Percentiles rank a stretch among this genome's conserved stretches.
Evolutionary conservation across 768 basidiomycete genomes (phyloP).

Genomic region (Lactifluus hygrophoroides): DNA sequence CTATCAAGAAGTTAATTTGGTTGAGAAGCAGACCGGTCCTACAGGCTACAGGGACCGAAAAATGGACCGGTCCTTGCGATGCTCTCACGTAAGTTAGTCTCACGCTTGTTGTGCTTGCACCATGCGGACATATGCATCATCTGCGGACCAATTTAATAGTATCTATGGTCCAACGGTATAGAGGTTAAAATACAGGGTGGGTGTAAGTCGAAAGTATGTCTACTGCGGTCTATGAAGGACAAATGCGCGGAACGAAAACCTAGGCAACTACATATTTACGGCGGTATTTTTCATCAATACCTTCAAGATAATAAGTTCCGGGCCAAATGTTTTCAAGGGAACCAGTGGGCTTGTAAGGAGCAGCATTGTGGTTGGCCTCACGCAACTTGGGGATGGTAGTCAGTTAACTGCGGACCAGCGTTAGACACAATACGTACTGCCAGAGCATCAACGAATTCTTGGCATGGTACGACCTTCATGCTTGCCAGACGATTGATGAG

Average conservation of each 20-base stretch:
- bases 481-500: constrained; percentile 64
- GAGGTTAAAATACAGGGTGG: constrained; percentile 7
- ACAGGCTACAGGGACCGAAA: too few relatives aligned
- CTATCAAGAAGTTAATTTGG: too few relatives aligned
- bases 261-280: constrained; percentile 56
- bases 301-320: constrained; percentile 86
- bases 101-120: too few relatives aligned
- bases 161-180: constrained; percentile 7
- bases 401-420: neutral
- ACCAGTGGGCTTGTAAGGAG: constrained; percentile 76
- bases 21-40: too few relatives aligned
- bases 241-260: neutral
- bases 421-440: constrained; percentile 34
- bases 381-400: constrained; percentile 46
- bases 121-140: too few relatives aligned
- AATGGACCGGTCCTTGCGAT: too few relatives aligned
- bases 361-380: constrained; percentile 93
- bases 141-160: neutral
- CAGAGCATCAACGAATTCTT: constrained; percentile 85
- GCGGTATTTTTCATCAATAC: constrained; percentile 84
- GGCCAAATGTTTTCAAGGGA: constrained; percentile 90
- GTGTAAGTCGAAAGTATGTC: neutral
- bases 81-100: too few relatives aligned
- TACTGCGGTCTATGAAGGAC: constrained; percentile 3
- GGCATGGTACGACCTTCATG: constrained; percentile 88